A percentile compares a stretch with the other conserved stretches of the same genome.
phyloP scores from a whole-genome alignment of 768 basidiomycete genomes.

The Tylopilus balloui region DNA sequence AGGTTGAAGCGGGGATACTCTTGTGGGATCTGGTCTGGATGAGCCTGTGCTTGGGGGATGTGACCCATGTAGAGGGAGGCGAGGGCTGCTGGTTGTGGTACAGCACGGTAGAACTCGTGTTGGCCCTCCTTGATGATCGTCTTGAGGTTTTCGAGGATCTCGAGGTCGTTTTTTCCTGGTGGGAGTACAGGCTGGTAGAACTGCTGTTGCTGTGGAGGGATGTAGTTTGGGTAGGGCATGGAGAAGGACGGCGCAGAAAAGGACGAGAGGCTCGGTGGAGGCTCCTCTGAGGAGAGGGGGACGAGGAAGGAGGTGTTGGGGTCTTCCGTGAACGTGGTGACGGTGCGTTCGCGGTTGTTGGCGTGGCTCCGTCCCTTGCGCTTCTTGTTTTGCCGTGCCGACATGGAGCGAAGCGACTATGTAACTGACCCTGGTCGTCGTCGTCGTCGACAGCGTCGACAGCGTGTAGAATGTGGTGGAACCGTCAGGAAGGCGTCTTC shows the following conservation, averaged over 20 bases:
- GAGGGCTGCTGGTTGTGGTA: slow-evolving; percentile 61
- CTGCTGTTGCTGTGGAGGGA: slow-evolving; percentile 26
- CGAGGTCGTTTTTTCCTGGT: slow-evolving; percentile 62
- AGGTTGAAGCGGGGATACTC: slow-evolving; percentile 13
- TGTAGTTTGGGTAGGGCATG: slow-evolving; percentile 37
- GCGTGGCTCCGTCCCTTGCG: slow-evolving; percentile 51
- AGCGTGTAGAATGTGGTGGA: slow-evolving; percentile 26
- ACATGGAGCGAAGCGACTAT: slow-evolving; percentile 35
- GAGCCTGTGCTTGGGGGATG: slow-evolving; percentile 25
- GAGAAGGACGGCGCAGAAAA: slow-evolving; percentile 37
- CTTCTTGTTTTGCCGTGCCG: slow-evolving; percentile 62
- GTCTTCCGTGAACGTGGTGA: slow-evolving; percentile 60
- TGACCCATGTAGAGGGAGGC: slow-evolving; percentile 62
- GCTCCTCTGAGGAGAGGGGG: slow-evolving; percentile 50
- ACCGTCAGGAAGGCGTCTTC: slow-evolving; percentile 21
- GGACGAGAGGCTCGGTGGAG: slow-evolving; percentile 36
- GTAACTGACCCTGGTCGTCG: background rate
- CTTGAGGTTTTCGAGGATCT: slow-evolving; percentile 73
- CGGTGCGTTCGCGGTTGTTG: slow-evolving; percentile 61
- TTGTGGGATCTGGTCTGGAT: slow-evolving; percentile 34
- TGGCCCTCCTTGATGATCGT: slow-evolving; percentile 65
- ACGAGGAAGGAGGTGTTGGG: slow-evolving; percentile 51
- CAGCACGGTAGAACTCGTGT: slow-evolving; percentile 64
- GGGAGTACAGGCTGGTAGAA: slow-evolving; percentile 36
- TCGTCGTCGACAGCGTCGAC: background rate